phyloP scores from a whole-genome alignment of 805 yeast genomes.

The Starmera pachycereana region DNA sequence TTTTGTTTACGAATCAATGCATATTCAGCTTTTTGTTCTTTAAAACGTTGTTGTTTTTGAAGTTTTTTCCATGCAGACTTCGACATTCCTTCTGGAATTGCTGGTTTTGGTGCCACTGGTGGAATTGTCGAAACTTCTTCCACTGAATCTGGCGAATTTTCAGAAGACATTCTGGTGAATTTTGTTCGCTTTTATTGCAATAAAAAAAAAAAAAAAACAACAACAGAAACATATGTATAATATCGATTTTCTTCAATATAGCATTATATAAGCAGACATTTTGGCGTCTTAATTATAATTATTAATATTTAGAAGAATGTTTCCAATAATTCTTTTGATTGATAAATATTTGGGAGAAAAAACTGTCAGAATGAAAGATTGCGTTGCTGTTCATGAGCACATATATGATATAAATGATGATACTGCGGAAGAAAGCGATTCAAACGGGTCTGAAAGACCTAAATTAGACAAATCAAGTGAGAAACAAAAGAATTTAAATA shows the following conservation, averaged over 20 bases:
- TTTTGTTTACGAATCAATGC: conserved; percentile 42
- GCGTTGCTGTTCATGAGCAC: too few species aligned
- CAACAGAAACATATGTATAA: too few species aligned
- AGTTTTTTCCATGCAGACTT: conserved; percentile 75
- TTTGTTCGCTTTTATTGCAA: too few species aligned
- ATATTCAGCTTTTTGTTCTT: conserved; percentile 52
- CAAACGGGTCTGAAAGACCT: too few species aligned
- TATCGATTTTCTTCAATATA: too few species aligned
- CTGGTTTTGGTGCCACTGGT: conserved; percentile 9
- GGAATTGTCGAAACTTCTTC: not conserved
- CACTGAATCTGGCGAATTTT: not conserved
- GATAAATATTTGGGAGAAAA: too few species aligned
- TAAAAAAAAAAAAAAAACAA: too few species aligned
- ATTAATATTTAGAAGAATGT: too few species aligned
- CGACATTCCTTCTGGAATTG: conserved; percentile 78
- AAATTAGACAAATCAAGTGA: not conserved
- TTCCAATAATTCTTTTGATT: too few species aligned
- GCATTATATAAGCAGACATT: too few species aligned
- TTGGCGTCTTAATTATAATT: not conserved
- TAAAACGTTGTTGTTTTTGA: conserved; percentile 48
- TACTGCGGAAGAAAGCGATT: not conserved
- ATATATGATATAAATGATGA: not conserved
- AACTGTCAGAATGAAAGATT: too few species aligned
- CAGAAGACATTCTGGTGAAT: too few species aligned
- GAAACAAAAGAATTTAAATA: not conserved